Evolutionary conservation across 257 asterid genomes (phyloP).

Genomic region (Primulina tabacum): DNA sequence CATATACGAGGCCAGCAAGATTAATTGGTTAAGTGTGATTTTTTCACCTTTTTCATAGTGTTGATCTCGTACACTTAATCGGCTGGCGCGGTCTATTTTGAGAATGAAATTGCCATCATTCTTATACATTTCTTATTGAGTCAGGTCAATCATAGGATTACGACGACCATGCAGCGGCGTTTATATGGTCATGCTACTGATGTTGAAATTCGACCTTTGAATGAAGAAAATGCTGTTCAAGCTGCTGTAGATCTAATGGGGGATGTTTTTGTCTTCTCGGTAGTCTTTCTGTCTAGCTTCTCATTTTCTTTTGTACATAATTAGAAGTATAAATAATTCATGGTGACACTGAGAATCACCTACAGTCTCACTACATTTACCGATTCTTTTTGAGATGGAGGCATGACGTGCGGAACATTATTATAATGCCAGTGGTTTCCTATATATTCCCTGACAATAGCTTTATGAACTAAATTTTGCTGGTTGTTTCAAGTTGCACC

Average conservation of each 20-base stretch:
- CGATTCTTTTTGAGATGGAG: not conserved
- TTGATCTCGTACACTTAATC: not conserved
- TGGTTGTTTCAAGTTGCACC: not conserved
- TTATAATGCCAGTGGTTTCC: not conserved
- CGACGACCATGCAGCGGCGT: slow-evolving; percentile 91
- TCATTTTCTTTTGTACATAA: too few relatives aligned
- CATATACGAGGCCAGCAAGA: too few relatives aligned
- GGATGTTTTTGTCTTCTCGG: slow-evolving; percentile 78
- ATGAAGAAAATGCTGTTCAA: slow-evolving; percentile 97
- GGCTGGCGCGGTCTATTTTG: not conserved
- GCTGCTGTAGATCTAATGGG: slow-evolving; percentile 93
- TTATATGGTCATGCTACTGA: slow-evolving; percentile 91
- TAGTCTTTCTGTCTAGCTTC: slow-evolving; percentile 34
- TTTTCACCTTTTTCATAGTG: not conserved
- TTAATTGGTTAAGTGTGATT: not conserved
- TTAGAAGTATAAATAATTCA: too few relatives aligned
- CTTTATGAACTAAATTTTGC: not conserved
- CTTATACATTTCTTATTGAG: slow-evolving; percentile 25
- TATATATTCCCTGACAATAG: not conserved
- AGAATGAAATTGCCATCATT: not conserved
- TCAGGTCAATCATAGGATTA: slow-evolving; percentile 82
- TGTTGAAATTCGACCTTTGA: slow-evolving; percentile 87
- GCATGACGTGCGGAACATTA: not conserved
- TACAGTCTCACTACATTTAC: not conserved
- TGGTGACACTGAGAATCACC: not conserved